These are phyloP conservation scores for Talaromyces sp. DNA, from an alignment of 2,329 filamentous ascomycete species.

Conservation along the genomic window DNA sequence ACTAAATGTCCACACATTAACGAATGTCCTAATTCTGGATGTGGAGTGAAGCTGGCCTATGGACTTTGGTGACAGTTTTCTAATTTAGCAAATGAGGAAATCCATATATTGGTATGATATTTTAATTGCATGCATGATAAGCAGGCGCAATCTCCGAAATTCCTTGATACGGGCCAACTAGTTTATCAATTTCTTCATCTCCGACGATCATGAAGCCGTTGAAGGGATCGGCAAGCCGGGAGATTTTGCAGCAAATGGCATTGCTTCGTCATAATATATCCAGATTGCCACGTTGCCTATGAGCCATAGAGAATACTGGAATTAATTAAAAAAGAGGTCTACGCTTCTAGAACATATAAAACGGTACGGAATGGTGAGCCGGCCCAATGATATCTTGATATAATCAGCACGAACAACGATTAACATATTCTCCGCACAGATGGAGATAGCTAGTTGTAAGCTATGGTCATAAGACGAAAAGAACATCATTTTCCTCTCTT, in stretches of 20 bases:
- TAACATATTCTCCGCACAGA: neutral
- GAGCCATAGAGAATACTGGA: neutral
- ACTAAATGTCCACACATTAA: neutral
- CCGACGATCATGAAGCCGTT: neutral
- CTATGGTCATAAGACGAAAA: neutral
- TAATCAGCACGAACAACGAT: neutral
- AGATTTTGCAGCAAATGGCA: neutral
- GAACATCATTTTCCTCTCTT: neutral
- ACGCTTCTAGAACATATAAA: neutral
- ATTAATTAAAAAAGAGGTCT: neutral
- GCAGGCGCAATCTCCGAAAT: neutral
- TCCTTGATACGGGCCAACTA: neutral
- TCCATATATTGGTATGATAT: neutral
- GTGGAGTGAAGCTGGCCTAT: neutral
- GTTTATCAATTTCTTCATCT: neutral
- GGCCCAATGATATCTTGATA: neutral
- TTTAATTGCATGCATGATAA: neutral
- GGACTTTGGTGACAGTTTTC: neutral
- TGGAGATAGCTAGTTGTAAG: neutral
- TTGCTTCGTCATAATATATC: neutral
- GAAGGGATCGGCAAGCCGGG: neutral
- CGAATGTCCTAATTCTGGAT: neutral
- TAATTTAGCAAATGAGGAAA: neutral
- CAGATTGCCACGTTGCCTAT: neutral
- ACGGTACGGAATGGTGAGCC: neutral